These are phyloP conservation scores for Colletotrichum gloeosporioides DNA, from an alignment of 2,329 filamentous ascomycete genomes.

Conservation along the genomic window DNA sequence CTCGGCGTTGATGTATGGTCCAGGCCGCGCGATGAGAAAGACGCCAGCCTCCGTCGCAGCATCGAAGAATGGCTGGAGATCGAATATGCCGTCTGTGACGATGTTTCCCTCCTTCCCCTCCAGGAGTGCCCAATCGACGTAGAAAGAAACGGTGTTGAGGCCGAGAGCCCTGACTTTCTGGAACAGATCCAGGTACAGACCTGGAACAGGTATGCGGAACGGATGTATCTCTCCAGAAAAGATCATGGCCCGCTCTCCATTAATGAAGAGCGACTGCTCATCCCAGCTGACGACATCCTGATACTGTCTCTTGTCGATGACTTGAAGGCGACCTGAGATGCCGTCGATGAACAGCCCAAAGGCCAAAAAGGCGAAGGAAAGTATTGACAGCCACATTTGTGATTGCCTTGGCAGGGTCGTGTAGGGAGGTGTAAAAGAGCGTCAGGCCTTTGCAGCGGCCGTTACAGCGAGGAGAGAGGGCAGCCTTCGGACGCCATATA, in stretches of 20 bases:
- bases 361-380: conserved; percentile 12
- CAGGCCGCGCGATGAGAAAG: conserved; percentile 75
- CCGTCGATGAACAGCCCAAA: conserved; percentile 16
- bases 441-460: not conserved
- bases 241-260: conserved; percentile 72
- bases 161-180: conserved; percentile 84
- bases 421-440: not conserved
- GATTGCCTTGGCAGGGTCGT: not conserved
- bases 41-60: conserved; percentile 76
- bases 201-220: conserved; percentile 55
- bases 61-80: conserved; percentile 76
- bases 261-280: conserved; percentile 71
- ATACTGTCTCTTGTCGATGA: conserved; percentile 27
- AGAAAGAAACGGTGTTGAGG: conserved; percentile 82
- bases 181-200: conserved; percentile 71
- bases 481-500: not conserved
- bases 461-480: not conserved
- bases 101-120: conserved; percentile 77
- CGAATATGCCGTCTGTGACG: conserved; percentile 73
- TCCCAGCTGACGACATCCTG: conserved; percentile 69
- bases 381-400: conserved; percentile 26
- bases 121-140: conserved; percentile 78
- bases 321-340: conserved; percentile 8
- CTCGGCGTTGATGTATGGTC: conserved; percentile 83
- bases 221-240: conserved; percentile 80